phyloP scores from a whole-genome alignment of 2,329 filamentous ascomycete species.

The Colletotrichum camelliae region DNA sequence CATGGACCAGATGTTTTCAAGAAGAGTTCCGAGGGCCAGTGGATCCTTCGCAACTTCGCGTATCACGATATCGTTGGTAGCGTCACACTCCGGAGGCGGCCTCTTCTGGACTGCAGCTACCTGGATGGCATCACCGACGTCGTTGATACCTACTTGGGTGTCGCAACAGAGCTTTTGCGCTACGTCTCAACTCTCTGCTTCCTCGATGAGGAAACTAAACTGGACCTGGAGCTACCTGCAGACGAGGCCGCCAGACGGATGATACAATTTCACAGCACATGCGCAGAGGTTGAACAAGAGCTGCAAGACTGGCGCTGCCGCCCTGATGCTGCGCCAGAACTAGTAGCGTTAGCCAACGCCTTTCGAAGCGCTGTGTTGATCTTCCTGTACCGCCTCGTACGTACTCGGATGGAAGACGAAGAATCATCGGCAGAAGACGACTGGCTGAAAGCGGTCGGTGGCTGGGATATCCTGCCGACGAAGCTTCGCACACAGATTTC shows the following conservation, averaged over 20 bases:
- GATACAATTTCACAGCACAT: background rate
- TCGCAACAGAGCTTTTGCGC: constrained; percentile 15
- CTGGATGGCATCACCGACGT: constrained; percentile 21
- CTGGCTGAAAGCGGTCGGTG: background rate
- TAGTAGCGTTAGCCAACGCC: constrained; percentile 2
- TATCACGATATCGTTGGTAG: constrained; percentile 23
- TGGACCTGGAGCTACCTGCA: background rate
- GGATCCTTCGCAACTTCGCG: constrained; percentile 24
- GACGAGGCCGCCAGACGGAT: background rate
- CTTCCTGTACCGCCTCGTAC: constrained; percentile 4
- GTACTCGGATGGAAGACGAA: background rate
- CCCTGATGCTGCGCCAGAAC: background rate
- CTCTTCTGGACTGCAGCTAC: constrained; percentile 16
- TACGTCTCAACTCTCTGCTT: constrained; percentile 1
- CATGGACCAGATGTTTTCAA: constrained; percentile 16
- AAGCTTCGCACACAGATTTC: constrained; percentile 13
- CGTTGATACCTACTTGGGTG: constrained; percentile 21
- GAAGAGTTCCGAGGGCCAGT: constrained; percentile 18
- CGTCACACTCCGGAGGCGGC: constrained; percentile 10
- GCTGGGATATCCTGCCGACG: background rate
- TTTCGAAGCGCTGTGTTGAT: constrained; percentile 8
- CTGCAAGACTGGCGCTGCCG: constrained; percentile 9
- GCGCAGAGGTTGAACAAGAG: constrained; percentile 2
- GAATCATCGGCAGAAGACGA: background rate
- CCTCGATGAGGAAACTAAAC: constrained; percentile 5